A percentile compares a stretch with the other conserved stretches of the same genome.
Evolutionary conservation across 768 basidiomycete species (phyloP).

Genomic region (Lactifluus rugatus): DNA sequence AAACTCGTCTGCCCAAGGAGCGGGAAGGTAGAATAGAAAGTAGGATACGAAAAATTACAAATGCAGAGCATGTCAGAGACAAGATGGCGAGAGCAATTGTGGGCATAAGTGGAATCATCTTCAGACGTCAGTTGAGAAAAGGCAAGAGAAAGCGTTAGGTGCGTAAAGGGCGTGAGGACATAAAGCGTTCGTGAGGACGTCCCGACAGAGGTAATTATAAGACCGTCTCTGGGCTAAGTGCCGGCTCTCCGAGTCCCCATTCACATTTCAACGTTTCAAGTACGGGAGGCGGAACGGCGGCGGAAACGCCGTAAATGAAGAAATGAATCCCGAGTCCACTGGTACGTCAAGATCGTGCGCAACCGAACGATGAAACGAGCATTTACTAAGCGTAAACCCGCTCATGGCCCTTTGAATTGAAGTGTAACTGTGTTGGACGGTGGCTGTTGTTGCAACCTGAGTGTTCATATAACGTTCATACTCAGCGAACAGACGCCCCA

Average conservation of each 20-base stretch:
- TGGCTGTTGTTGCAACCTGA: background rate
- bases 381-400: background rate
- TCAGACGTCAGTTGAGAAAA: conserved; percentile 20
- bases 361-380: background rate
- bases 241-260: background rate
- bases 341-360: background rate
- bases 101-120: conserved; percentile 60
- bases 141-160: conserved; percentile 21
- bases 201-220: background rate
- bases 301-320: background rate
- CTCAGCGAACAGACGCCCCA: background rate
- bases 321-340: background rate
- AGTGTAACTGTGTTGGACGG: background rate
- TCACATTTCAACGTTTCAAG: background rate
- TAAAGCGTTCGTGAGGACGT: conserved; percentile 28
- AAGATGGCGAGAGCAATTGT: conserved; percentile 57
- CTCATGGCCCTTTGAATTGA: background rate
- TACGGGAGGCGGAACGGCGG: conserved; percentile 1
- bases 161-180: conserved; percentile 25
- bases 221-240: background rate
- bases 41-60: conserved; percentile 66
- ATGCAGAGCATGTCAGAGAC: conserved; percentile 64
- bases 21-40: conserved; percentile 67
- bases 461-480: background rate
- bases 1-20: conserved; percentile 62